phyloP scores from a whole-genome alignment of 805 yeast species.

The Saturnispora serradocipensis region DNA sequence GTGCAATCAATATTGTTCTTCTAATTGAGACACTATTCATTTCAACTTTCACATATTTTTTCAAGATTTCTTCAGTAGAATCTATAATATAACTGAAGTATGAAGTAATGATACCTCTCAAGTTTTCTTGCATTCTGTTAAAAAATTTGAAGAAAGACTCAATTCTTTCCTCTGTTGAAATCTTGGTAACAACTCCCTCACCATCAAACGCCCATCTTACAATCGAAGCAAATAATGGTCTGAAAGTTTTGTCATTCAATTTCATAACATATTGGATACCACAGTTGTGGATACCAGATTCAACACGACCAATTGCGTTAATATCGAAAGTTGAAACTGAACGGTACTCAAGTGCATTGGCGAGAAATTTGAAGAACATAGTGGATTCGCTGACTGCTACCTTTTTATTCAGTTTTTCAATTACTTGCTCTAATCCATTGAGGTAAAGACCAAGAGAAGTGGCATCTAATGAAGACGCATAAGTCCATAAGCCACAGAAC shows the following conservation, averaged over 20 bases:
- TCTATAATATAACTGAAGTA: slow-evolving; percentile 83
- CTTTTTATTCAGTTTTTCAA: slow-evolving; percentile 64
- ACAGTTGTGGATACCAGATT: slow-evolving; percentile 62
- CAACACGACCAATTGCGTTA: slow-evolving; percentile 74
- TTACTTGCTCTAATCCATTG: slow-evolving; percentile 53
- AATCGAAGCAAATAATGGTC: slow-evolving; percentile 81
- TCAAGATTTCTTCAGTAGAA: slow-evolving; percentile 49
- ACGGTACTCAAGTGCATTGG: slow-evolving; percentile 66
- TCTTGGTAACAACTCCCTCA: slow-evolving; percentile 45
- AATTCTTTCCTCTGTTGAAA: slow-evolving; percentile 48
- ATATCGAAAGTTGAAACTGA: slow-evolving; percentile 48
- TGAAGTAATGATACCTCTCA: slow-evolving; percentile 79
- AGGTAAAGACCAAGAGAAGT: slow-evolving; percentile 60
- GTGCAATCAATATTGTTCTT: slow-evolving; percentile 62
- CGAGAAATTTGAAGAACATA: slow-evolving; percentile 56
- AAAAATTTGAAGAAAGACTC: slow-evolving; percentile 78
- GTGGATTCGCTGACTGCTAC: slow-evolving; percentile 65
- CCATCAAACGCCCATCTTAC: slow-evolving; percentile 91
- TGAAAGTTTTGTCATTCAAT: slow-evolving; percentile 84
- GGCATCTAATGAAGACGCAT: slow-evolving; percentile 29
- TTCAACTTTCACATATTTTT: slow-evolving; percentile 36
- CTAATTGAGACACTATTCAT: slow-evolving; percentile 46
- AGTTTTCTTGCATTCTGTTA: slow-evolving; percentile 71
- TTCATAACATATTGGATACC: slow-evolving; percentile 77
- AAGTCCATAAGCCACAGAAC: slow-evolving; percentile 55